These are phyloP conservation scores for Sporothrix phasma DNA, from an alignment of 2,329 filamentous ascomycete species.

Conservation along the genomic window DNA sequence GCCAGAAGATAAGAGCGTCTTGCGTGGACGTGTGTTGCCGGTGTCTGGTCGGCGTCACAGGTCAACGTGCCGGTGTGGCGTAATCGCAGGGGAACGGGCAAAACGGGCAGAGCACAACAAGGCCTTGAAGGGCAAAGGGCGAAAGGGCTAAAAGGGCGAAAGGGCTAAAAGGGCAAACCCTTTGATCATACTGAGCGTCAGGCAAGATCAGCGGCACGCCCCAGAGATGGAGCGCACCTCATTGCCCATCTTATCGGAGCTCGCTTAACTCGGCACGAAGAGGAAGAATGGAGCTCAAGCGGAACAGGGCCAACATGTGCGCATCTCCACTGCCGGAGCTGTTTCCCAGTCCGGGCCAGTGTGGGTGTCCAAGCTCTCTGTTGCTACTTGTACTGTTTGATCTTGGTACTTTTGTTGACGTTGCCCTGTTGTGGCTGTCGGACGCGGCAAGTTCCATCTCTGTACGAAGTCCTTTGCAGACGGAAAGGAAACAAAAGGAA, in stretches of 20 bases:
- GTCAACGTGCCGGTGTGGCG: neutral
- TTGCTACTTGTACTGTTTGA: neutral
- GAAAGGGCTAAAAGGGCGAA: neutral
- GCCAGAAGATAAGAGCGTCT: neutral
- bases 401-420: neutral
- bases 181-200: neutral
- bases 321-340: conserved; percentile 4
- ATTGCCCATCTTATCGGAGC: neutral
- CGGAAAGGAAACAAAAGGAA: neutral
- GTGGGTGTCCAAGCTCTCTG: neutral
- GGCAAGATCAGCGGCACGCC: neutral
- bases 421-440: neutral
- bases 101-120: no score
- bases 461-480: neutral
- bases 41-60: neutral
- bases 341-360: conserved; percentile 1
- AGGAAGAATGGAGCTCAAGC: neutral
- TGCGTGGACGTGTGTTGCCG: neutral
- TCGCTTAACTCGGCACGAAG: neutral
- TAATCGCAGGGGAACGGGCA: neutral
- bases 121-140: neutral
- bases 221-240: neutral
- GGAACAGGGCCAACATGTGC: neutral
- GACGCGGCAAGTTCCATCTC: neutral
- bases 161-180: neutral